Base-by-base conservation (phyloP, 495 filamentous ascomycete genomes). In the Cudoniella acicularis region DNA sequence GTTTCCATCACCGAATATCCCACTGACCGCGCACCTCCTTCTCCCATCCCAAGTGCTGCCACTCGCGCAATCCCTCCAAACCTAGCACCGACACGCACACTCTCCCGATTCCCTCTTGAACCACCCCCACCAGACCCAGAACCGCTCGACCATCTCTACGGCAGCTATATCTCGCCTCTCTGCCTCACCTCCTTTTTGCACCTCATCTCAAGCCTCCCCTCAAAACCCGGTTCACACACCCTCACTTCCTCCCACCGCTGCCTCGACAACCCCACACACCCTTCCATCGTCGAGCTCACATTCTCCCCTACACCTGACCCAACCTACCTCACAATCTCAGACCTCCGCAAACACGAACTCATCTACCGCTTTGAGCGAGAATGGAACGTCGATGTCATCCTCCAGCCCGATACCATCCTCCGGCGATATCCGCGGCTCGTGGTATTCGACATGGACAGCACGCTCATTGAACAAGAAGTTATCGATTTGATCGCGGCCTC, bases 371-470 rank as follows among this genome's bases (percentile, higher is more conserved):
- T 92, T 61, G 89, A 94, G 79, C 79, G 82, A 25, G 88, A 92
- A 70, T 94, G 89, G 89, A 90, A 91, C 63, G 83, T 95, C 27
- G 90, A 96, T 65, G 84, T 91, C 10, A 83, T 87, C 10, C 74
- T 95, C 51, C 87, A 91, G 69, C 64, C 66, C 47, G 87, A 92
- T 60, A 81, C 77, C 26, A 76, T 90, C n/a, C 90, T 85, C 76
- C 81, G 87, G 43, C 79, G 83, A 21, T 80, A 92, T 68, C 88
- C 90, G 67, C 85, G 89, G 1, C 75, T 98, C 3, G 92, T 89
- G 1, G 85, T 96, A 23, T 98, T 98, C 64, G 94, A 98, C 68
- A 98, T 98, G 94, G 94, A 98, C 72, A 91, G 87, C 59, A 98
- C 94, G 0, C 79, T 98, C 56, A 97, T 98, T 64, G 83, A 92